Conservation (phyloP, 495 filamentous ascomycete species). For the Thozetella sp. region DNA sequence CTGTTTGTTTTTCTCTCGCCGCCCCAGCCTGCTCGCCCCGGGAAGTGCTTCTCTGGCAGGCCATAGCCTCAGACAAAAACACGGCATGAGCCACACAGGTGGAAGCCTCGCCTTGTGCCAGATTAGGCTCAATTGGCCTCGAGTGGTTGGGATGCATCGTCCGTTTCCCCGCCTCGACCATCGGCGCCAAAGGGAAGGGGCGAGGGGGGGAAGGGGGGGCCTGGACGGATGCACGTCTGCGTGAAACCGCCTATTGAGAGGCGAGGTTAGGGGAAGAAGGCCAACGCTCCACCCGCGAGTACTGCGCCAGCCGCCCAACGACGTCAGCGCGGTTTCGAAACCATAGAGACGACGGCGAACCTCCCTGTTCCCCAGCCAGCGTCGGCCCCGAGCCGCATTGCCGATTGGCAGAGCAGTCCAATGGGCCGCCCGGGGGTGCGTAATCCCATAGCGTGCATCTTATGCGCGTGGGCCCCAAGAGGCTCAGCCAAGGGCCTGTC, state of each 20-base stretch:
- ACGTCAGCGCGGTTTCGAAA: constrained; percentile 1
- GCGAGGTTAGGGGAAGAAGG: neutral
- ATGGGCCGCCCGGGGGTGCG: too few relatives aligned
- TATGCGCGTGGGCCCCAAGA: too few relatives aligned
- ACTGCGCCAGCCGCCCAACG: neutral
- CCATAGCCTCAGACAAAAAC: neutral
- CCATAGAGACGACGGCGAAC: neutral
- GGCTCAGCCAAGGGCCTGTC: too few relatives aligned
- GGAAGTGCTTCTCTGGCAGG: neutral
- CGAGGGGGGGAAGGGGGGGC: neutral
- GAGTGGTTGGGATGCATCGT: constrained; percentile 1
- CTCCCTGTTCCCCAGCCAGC: neutral
- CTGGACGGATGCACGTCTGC: neutral
- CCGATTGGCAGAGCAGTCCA: neutral
- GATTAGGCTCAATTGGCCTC: neutral
- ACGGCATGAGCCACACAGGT: neutral
- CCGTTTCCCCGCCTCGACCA: too few relatives aligned
- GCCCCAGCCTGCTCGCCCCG: neutral
- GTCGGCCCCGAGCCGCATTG: neutral
- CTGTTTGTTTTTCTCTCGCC: too few relatives aligned
- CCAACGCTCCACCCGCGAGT: neutral
- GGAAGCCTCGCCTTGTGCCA: neutral
- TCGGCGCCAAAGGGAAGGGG: neutral
- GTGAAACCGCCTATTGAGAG: neutral
- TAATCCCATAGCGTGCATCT: neutral